phyloP scores from a whole-genome alignment of 169 alveolate genomes.

The Eimeria sp. region DNA sequence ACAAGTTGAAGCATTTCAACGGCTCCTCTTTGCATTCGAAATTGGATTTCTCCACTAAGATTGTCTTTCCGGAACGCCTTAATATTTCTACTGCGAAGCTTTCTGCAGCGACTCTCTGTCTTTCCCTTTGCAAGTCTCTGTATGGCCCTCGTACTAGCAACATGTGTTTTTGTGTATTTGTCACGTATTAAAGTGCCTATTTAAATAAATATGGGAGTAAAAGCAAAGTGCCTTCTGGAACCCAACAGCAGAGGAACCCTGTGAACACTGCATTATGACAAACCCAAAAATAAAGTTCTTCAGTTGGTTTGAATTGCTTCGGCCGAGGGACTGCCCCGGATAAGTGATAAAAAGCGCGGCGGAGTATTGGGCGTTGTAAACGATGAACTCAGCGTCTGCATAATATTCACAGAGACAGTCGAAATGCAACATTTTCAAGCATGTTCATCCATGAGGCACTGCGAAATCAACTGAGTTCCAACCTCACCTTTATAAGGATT shows the following conservation, averaged over 20 bases:
- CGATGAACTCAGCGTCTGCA: constrained; percentile 60
- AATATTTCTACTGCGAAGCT: neutral
- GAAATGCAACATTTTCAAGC: neutral
- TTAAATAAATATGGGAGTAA: neutral
- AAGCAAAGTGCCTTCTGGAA: neutral
- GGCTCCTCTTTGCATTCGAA: neutral
- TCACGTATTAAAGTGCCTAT: neutral
- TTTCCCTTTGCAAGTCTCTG: neutral
- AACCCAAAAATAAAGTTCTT: neutral
- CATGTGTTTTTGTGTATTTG: neutral
- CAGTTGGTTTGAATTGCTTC: neutral
- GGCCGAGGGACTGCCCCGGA: neutral
- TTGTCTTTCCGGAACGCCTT: neutral
- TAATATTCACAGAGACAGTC: neutral
- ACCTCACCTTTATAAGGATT: constrained; percentile 29
- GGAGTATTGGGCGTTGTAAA: constrained; percentile 21
- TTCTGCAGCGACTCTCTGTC: neutral
- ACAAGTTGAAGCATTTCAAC: neutral
- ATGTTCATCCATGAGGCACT: neutral
- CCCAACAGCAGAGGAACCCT: neutral
- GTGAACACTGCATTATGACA: neutral
- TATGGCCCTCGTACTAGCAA: neutral
- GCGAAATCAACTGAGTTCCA: neutral
- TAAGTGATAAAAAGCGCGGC: constrained; percentile 17
- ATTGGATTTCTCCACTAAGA: neutral